Conservation (phyloP, 139 green algal species). For the Ettlia oleoabundans region DNA sequence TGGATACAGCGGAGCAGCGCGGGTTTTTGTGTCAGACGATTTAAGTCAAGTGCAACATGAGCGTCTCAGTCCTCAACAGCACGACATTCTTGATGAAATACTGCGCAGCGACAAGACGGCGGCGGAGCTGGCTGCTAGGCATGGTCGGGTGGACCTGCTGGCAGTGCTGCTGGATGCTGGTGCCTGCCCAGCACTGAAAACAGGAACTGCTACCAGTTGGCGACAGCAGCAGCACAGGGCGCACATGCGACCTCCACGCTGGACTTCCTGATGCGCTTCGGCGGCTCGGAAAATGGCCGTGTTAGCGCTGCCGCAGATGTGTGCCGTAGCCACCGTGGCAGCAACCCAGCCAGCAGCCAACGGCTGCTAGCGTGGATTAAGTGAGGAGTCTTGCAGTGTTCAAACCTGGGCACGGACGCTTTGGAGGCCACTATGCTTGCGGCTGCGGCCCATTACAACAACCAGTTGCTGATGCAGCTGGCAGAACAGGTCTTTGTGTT, state of each 20-base stretch:
- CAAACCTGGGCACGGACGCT: too few relatives aligned
- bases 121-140: neutral
- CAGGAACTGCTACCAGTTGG: too few relatives aligned
- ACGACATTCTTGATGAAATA: neutral
- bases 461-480: too few relatives aligned
- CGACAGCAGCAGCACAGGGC: neutral
- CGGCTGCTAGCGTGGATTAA: neutral
- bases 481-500: too few relatives aligned
- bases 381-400: too few relatives aligned
- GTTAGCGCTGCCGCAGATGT: neutral
- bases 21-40: too few relatives aligned
- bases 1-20: too few relatives aligned
- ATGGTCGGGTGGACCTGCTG: neutral
- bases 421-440: too few relatives aligned
- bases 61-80: too few relatives aligned
- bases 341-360: neutral
- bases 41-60: too few relatives aligned
- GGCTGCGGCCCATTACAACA: too few relatives aligned
- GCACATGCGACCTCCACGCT: neutral
- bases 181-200: neutral
- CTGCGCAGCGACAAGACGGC: neutral
- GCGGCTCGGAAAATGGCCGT: too few relatives aligned
- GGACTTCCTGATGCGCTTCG: neutral
- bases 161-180: neutral
- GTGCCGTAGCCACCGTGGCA: neutral